Evolutionary conservation across 768 basidiomycete species (phyloP).

Genomic region (Udeniomyces megalosporus): DNA sequence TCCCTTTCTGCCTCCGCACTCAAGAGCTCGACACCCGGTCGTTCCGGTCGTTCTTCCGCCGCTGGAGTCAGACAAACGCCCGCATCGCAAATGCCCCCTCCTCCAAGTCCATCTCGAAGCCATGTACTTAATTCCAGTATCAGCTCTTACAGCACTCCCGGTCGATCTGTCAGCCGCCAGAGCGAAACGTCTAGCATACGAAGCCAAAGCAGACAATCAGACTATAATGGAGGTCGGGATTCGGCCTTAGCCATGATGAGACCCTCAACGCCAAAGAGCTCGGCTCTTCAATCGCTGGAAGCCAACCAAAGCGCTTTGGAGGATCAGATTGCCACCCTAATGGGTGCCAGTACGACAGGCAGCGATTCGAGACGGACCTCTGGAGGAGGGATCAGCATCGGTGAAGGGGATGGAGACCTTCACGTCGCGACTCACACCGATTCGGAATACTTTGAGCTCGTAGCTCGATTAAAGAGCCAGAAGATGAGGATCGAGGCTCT

Average conservation of each 20-base stretch:
- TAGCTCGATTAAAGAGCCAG: conserved; percentile 14
- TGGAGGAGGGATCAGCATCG: not conserved
- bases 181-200: not conserved
- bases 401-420: not conserved
- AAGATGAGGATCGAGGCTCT: conserved; percentile 40
- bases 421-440: not conserved
- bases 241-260: not conserved
- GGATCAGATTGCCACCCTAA: conserved; percentile 38
- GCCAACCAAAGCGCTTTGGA: conserved; percentile 34
- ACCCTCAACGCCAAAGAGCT: conserved; percentile 13
- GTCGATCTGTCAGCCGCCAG: not conserved
- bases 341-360: conserved; percentile 21
- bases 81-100: conserved; percentile 10
- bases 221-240: not conserved
- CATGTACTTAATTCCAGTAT: not conserved
- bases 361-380: not conserved
- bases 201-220: conserved; percentile 2
- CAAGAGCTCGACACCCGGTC: not conserved
- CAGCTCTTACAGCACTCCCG: not conserved
- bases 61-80: not conserved
- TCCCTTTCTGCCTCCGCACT: conserved; percentile 2
- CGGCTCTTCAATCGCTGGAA: conserved; percentile 14
- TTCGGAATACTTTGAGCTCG: not conserved
- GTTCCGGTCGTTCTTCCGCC: not conserved
- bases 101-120: conserved; percentile 1